Evolutionary conservation across 305 asterid genomes (phyloP).

Genomic region (Fraxinus latifolia): DNA sequence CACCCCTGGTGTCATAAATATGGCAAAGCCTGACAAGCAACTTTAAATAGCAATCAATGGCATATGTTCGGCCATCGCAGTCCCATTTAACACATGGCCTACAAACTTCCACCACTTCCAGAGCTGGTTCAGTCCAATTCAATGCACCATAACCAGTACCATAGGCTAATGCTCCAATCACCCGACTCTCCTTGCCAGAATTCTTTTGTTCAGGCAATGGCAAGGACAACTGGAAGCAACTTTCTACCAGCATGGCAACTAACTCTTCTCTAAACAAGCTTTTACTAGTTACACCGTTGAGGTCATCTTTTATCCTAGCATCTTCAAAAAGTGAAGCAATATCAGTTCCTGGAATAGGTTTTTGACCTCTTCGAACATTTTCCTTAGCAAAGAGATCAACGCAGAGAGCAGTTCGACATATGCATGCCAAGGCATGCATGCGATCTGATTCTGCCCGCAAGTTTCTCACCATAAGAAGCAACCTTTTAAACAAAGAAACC

Average conservation of each 20-base stretch:
- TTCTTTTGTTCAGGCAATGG: slow-evolving; percentile 91
- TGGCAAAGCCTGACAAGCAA: slow-evolving; percentile 90
- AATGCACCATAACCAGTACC: slow-evolving; percentile 98
- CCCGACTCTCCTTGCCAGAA: slow-evolving; percentile 95
- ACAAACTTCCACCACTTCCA: slow-evolving; percentile 97
- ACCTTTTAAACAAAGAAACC: slow-evolving; percentile 82
- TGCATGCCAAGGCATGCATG: slow-evolving; percentile 93
- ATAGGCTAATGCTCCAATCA: slow-evolving; percentile 90
- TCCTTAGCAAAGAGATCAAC: slow-evolving; percentile 96
- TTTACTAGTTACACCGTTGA: slow-evolving; percentile 71
- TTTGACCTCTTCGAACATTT: slow-evolving; percentile 94
- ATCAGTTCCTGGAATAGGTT: slow-evolving; percentile 91
- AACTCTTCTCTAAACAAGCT: slow-evolving; percentile 92
- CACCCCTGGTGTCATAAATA: slow-evolving; percentile 93
- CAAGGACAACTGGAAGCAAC: slow-evolving; percentile 92
- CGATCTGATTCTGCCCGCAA: slow-evolving; percentile 93
- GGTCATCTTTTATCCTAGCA: slow-evolving; percentile 76
- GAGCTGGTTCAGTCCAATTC: slow-evolving; percentile 94
- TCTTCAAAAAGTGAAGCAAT: slow-evolving; percentile 92
- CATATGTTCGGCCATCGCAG: slow-evolving; percentile 91
- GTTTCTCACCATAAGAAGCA: slow-evolving; percentile 90
- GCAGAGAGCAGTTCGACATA: slow-evolving; percentile 87
- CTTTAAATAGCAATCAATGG: slow-evolving; percentile 89
- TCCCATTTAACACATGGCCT: slow-evolving; percentile 94
- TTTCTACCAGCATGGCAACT: slow-evolving; percentile 92